These are phyloP conservation scores for Schoenoplectus triqueter DNA, from an alignment of 202 grass and related monocot genomes.

Conservation along the genomic window DNA sequence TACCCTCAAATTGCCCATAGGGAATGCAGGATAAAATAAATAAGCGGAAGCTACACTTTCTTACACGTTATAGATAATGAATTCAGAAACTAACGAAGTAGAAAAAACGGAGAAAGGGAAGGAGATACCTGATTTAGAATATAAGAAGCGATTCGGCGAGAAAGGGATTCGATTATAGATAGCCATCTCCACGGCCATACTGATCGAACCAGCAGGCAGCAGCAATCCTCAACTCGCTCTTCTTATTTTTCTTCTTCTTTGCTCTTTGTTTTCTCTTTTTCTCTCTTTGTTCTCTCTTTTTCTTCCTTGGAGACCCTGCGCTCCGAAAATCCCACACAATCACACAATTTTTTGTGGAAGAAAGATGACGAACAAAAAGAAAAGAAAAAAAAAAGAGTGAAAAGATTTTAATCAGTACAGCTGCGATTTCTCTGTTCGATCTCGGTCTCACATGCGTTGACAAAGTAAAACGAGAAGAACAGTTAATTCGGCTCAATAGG, in stretches of 20 bases:
- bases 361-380: slow-evolving; percentile 3
- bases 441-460: not conserved
- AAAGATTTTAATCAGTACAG: not conserved
- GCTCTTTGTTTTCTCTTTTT: not conserved
- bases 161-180: slow-evolving; percentile 47
- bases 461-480: not conserved
- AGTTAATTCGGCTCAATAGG: not conserved
- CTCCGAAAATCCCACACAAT: not conserved
- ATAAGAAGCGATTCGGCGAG: slow-evolving; percentile 37
- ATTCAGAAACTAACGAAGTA: not conserved
- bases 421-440: not conserved
- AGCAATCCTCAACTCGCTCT: not conserved
- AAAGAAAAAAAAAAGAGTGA: not conserved
- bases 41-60: not conserved
- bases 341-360: slow-evolving; percentile 34
- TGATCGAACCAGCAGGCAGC: not conserved
- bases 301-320: not conserved
- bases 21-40: not conserved
- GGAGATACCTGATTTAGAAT: slow-evolving; percentile 42
- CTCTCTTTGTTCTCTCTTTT: not conserved
- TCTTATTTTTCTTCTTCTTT: not conserved
- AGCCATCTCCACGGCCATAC: slow-evolving; percentile 46
- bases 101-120: not conserved
- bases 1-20: not conserved
- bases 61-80: not conserved